Percentiles rank a stretch among this genome's conserved stretches.
These are phyloP conservation scores for Lophiotrema nucula DNA, from an alignment of 495 filamentous ascomycete genomes.

Conservation along the genomic window DNA sequence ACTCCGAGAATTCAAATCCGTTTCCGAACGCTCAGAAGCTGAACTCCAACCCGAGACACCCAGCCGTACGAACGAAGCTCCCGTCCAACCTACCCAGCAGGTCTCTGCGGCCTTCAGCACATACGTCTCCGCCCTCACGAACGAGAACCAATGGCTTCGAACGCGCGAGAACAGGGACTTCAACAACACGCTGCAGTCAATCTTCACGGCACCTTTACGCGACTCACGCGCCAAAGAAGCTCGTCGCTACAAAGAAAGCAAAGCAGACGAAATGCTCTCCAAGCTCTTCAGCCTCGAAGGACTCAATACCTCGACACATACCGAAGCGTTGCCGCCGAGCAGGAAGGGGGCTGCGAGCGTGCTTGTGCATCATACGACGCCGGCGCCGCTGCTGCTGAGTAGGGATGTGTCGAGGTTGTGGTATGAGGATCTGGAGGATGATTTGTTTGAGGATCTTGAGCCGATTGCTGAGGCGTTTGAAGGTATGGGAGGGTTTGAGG, in stretches of 20 bases:
- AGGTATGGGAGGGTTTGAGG: not conserved
- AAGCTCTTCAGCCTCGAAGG: not conserved
- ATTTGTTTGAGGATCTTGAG: not conserved
- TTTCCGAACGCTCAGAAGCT: not conserved
- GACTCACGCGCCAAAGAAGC: not conserved
- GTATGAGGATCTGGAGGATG: not conserved
- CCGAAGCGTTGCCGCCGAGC: not conserved
- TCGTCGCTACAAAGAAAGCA: not conserved
- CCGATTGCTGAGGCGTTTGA: not conserved
- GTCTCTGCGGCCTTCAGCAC: constrained; percentile 1
- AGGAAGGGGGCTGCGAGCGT: too few relatives aligned
- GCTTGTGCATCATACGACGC: not conserved
- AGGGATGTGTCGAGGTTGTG: not conserved
- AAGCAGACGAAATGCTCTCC: not conserved
- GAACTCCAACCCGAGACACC: not conserved
- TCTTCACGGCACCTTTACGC: not conserved
- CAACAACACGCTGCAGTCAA: not conserved
- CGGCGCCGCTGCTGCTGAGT: not conserved
- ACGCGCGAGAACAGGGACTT: constrained; percentile 15
- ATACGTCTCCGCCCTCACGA: constrained; percentile 12
- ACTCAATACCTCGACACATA: not conserved
- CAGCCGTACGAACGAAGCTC: not conserved
- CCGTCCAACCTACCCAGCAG: not conserved
- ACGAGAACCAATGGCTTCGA: constrained; percentile 28
- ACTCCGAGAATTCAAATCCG: not conserved